phyloP scores from a whole-genome alignment of 495 filamentous ascomycete species.

The Talaromyces wortmannii region DNA sequence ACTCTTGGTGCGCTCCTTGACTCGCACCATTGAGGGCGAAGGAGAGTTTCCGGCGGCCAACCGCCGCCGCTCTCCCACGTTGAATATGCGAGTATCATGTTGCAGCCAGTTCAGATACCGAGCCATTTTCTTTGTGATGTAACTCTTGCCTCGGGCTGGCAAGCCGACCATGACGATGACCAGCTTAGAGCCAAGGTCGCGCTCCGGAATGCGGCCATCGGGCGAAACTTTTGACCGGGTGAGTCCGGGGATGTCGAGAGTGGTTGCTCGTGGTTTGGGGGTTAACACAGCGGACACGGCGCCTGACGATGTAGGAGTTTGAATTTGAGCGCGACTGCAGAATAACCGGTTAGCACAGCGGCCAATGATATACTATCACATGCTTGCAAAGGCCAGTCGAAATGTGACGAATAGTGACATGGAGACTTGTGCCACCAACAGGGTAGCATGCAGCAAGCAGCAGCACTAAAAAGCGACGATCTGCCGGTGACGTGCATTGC shows the following conservation, averaged over 20 bases:
- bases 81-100: constrained; percentile 92
- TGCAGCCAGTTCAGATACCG: constrained; percentile 96
- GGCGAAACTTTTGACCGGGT: constrained; percentile 91
- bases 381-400: no score
- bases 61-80: constrained; percentile 86
- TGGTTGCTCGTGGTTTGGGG: constrained; percentile 67
- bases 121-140: constrained; percentile 95
- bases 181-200: constrained; percentile 90
- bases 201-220: constrained; percentile 83
- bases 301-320: constrained; percentile 45
- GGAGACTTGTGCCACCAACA: not conserved
- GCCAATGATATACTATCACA: no score
- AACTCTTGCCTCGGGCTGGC: constrained; percentile 91
- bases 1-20: constrained; percentile 14
- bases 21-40: constrained; percentile 20
- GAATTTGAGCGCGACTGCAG: constrained; percentile 26
- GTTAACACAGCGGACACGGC: constrained; percentile 50
- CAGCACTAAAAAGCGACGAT: not conserved
- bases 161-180: constrained; percentile 98
- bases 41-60: constrained; percentile 58
- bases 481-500: not conserved
- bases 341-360: constrained; percentile 9
- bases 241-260: constrained; percentile 80
- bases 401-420: not conserved
- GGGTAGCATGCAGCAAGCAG: not conserved